Conservation (phyloP, 306 rosid species). For the Prosopis cineraria region DNA sequence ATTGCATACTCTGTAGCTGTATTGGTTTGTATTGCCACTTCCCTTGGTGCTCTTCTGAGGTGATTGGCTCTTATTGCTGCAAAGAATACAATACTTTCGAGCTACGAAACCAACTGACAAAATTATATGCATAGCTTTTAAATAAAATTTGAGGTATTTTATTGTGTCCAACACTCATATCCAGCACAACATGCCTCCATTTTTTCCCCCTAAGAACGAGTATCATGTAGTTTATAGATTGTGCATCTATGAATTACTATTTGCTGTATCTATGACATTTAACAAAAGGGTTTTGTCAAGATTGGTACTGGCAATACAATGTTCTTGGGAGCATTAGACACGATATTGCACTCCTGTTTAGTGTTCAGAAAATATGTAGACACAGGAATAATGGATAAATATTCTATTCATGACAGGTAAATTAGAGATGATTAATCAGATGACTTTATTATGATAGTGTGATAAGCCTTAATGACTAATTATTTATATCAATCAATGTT, state of each 20-base stretch:
- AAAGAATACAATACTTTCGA: not conserved
- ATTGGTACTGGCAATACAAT: not conserved
- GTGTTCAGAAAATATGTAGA: not conserved
- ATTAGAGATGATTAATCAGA: not conserved
- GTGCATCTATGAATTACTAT: not conserved
- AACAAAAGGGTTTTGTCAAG: not conserved
- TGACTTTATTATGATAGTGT: slow-evolving; percentile 1
- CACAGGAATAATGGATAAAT: not conserved
- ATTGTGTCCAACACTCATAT: not conserved
- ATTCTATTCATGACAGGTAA: slow-evolving; percentile 1
- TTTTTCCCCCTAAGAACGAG: not conserved
- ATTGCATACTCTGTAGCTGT: not conserved
- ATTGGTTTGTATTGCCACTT: not conserved
- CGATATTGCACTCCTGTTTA: not conserved
- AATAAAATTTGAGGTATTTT: not conserved
- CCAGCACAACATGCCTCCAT: not conserved
- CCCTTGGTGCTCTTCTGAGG: not conserved
- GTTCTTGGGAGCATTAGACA: not conserved
- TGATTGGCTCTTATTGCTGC: not conserved
- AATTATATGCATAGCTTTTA: not conserved
- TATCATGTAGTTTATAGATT: not conserved
- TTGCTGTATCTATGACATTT: not conserved
- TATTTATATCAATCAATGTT: slow-evolving; percentile 28
- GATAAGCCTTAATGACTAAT: not conserved
- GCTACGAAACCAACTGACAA: not conserved